phyloP scores from a whole-genome alignment of 306 rosid species.

The Cajanus cajan region DNA sequence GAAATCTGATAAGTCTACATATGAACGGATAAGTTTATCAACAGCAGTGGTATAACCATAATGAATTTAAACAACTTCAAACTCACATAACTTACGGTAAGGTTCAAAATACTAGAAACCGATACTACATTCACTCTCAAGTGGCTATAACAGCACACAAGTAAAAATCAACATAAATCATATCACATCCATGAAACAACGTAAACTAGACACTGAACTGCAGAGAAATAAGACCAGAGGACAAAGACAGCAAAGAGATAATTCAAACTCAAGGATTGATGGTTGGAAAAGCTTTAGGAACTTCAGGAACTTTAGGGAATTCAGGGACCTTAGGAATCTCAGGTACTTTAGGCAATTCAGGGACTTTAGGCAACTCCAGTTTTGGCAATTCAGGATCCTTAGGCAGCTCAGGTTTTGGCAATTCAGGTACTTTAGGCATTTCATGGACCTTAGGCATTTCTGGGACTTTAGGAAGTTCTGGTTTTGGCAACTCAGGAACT shows the following conservation, averaged over 20 bases:
- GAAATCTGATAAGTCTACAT: neutral
- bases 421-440: no score
- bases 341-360: neutral
- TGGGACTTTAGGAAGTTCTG: no score
- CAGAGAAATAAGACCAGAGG: neutral
- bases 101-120: neutral
- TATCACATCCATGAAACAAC: neutral
- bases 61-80: neutral
- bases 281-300: constrained; percentile 13
- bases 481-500: neutral
- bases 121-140: neutral
- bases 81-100: neutral
- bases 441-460: no score
- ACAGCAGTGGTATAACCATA: neutral
- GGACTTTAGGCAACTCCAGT: neutral
- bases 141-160: neutral
- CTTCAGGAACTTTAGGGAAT: constrained; percentile 5
- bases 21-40: neutral
- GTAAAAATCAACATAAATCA: neutral
- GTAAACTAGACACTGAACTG: neutral
- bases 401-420: neutral
- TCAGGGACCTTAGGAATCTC: neutral
- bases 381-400: neutral
- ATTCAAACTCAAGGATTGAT: neutral
- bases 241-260: neutral